Conservation (phyloP, 257 asterid species). For the Solanum raphanifolium region DNA sequence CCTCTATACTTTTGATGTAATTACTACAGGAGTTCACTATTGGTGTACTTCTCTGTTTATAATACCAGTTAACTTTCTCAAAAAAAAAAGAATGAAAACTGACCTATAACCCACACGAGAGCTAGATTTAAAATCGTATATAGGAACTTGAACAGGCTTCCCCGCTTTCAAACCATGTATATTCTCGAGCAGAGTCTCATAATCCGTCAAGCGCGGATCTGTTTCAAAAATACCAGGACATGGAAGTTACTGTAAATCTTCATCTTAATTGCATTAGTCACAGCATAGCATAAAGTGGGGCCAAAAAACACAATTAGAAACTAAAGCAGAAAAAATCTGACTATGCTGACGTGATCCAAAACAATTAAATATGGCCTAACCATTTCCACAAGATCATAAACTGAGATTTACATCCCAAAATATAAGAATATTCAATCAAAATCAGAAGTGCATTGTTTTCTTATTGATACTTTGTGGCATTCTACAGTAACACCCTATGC, state of each 20-base stretch:
- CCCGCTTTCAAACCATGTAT: slow-evolving; percentile 69
- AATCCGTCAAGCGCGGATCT: slow-evolving; percentile 98
- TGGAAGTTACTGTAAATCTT: slow-evolving; percentile 1
- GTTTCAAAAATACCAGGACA: slow-evolving; percentile 23
- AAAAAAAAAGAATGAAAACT: slow-evolving; percentile 2
- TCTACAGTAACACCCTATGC: not conserved
- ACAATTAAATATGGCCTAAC: not conserved
- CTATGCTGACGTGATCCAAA: not conserved
- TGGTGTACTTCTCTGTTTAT: too few relatives aligned
- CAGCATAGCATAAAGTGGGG: not conserved
- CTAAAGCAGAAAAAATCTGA: not conserved
- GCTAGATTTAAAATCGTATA: slow-evolving; percentile 87
- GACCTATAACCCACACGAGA: slow-evolving; percentile 90
- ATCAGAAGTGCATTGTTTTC: not conserved
- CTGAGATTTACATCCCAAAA: not conserved
- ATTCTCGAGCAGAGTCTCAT: slow-evolving; percentile 88
- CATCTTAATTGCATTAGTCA: not conserved
- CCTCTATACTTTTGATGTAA: too few relatives aligned
- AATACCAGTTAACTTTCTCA: too few relatives aligned
- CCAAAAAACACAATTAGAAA: not conserved
- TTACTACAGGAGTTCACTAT: too few relatives aligned
- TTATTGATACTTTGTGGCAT: not conserved
- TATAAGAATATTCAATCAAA: not conserved
- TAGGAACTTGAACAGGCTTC: slow-evolving; percentile 77
- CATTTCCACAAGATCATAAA: not conserved